These are phyloP conservation scores for Candida sanyaensis DNA, from an alignment of 1,139 yeast genomes.

Conservation along the genomic window DNA sequence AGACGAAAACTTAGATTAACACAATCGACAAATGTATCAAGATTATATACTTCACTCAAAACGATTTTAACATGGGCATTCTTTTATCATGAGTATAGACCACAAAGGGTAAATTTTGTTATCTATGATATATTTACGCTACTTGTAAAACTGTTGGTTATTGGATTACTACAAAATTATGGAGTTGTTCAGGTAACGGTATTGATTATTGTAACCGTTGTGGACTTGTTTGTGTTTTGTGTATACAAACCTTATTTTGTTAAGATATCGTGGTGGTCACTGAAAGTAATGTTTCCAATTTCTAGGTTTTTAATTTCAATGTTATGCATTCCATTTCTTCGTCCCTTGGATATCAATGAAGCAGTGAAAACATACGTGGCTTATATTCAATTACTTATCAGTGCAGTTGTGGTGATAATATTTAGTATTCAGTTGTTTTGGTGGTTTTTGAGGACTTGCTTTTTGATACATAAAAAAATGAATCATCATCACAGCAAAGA, in stretches of 20 bases:
- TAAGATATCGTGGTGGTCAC: slow-evolving; percentile 37
- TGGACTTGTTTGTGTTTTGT: slow-evolving; percentile 32
- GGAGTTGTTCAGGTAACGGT: slow-evolving; percentile 48
- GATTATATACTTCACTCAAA: slow-evolving; percentile 49
- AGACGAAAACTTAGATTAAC: slow-evolving; percentile 18
- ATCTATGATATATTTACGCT: slow-evolving; percentile 33
- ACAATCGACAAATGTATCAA: slow-evolving; percentile 25
- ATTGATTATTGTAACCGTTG: slow-evolving; percentile 37
- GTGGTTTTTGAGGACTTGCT: slow-evolving; percentile 30
- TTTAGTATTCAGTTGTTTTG: slow-evolving; percentile 37
- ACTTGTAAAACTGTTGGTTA: slow-evolving; percentile 36
- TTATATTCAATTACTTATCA: slow-evolving; percentile 42
- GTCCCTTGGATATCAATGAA: slow-evolving; percentile 33
- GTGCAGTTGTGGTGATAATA: slow-evolving; percentile 35
- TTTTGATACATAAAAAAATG: slow-evolving; percentile 20
- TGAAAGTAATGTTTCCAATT: slow-evolving; percentile 37
- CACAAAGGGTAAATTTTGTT: slow-evolving; percentile 41
- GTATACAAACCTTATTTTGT: slow-evolving; percentile 43
- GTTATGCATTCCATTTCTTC: slow-evolving; percentile 44
- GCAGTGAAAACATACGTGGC: slow-evolving; percentile 39
- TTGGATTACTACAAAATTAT: slow-evolving; percentile 44
- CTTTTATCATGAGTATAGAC: slow-evolving; percentile 46
- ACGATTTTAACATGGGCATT: slow-evolving; percentile 50
- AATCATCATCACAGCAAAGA: slow-evolving; percentile 10
- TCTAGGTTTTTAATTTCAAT: slow-evolving; percentile 40